Percentiles rank a stretch among this genome's conserved stretches.
Evolutionary conservation across 1,284 basidiomycete species (phyloP).

Genomic region (Phylloboletellus chloephorus): DNA sequence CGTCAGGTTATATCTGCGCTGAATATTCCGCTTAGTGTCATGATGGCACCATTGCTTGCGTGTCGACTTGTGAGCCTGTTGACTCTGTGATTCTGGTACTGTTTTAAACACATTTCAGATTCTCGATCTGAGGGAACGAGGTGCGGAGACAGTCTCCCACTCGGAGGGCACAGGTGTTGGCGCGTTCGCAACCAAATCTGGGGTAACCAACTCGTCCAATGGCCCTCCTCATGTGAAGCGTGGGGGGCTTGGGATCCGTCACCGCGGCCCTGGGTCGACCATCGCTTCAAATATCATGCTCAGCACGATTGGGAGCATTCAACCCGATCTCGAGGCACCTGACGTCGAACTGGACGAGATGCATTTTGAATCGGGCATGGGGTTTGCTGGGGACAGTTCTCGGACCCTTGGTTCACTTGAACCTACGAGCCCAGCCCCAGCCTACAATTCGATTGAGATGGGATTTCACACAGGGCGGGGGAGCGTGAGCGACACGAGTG

Average conservation of each 20-base stretch:
- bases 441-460: slow-evolving; percentile 49
- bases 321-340: slow-evolving; percentile 49
- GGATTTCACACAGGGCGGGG: slow-evolving; percentile 34
- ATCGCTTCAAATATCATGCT: slow-evolving; percentile 60
- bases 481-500: slow-evolving; percentile 35
- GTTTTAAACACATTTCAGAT: slow-evolving; percentile 40
- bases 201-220: slow-evolving; percentile 44
- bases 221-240: slow-evolving; percentile 36
- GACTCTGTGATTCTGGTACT: background rate
- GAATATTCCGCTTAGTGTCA: slow-evolving; percentile 79
- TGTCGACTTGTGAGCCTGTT: slow-evolving; percentile 55
- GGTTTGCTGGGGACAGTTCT: slow-evolving; percentile 32
- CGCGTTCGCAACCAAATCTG: slow-evolving; percentile 56
- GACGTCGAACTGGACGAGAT: slow-evolving; percentile 54
- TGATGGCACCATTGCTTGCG: slow-evolving; percentile 73
- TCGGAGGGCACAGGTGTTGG: slow-evolving; percentile 60
- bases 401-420: slow-evolving; percentile 31
- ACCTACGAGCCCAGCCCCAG: slow-evolving; percentile 44
- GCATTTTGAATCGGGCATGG: slow-evolving; percentile 36
- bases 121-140: slow-evolving; percentile 69
- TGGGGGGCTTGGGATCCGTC: slow-evolving; percentile 33
- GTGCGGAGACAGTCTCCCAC: slow-evolving; percentile 65
- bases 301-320: slow-evolving; percentile 63
- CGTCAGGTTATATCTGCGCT: slow-evolving; percentile 77
- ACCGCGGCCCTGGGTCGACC: slow-evolving; percentile 34